A percentile compares a stretch with the other conserved stretches of the same genome.
Conservation (phyloP, 2,329 filamentous ascomycete genomes). For the Keithomyces neogunnii region DNA sequence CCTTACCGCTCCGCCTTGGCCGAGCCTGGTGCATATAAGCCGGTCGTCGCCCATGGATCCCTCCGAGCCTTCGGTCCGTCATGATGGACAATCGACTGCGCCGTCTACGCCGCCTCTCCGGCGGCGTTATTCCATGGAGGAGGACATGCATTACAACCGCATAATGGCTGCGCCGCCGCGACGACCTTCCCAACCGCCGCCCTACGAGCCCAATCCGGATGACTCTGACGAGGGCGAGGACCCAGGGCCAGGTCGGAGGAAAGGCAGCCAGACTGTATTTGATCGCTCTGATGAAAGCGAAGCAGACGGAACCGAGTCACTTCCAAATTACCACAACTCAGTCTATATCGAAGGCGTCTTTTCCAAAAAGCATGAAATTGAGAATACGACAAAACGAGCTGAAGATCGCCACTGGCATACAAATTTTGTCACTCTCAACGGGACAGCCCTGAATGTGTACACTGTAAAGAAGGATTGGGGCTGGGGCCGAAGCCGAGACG, state of each 20-base stretch:
- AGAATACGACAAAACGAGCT: slow-evolving; percentile 54
- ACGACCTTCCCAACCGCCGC: slow-evolving; percentile 38
- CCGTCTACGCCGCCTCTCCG: slow-evolving; percentile 26
- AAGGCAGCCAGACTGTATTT: slow-evolving; percentile 10
- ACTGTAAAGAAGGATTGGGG: slow-evolving; percentile 50
- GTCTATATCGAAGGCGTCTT: slow-evolving; percentile 50
- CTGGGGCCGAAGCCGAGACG: slow-evolving; percentile 38
- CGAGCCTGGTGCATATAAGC: slow-evolving; percentile 10
- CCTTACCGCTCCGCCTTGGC: slow-evolving; percentile 5
- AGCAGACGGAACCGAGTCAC: slow-evolving; percentile 24
- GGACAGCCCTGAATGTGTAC: slow-evolving; percentile 60
- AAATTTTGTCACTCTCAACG: slow-evolving; percentile 55
- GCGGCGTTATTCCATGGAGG: slow-evolving; percentile 45
- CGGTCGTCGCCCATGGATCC: slow-evolving; percentile 24
- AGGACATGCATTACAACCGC: slow-evolving; percentile 44
- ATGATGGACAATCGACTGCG: slow-evolving; percentile 23
- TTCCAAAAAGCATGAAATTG: slow-evolving; percentile 57
- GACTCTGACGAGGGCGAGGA: slow-evolving; percentile 6
- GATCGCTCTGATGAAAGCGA: slow-evolving; percentile 21
- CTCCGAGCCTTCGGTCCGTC: slow-evolving; percentile 18
- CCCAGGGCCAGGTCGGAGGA: neutral
- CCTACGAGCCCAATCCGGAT: slow-evolving; percentile 26
- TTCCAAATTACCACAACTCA: slow-evolving; percentile 50
- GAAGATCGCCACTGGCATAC: slow-evolving; percentile 56
- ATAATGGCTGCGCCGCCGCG: slow-evolving; percentile 37